Evolutionary conservation across 2,329 filamentous ascomycete genomes (phyloP).

Genomic region (Periconia sp.): DNA sequence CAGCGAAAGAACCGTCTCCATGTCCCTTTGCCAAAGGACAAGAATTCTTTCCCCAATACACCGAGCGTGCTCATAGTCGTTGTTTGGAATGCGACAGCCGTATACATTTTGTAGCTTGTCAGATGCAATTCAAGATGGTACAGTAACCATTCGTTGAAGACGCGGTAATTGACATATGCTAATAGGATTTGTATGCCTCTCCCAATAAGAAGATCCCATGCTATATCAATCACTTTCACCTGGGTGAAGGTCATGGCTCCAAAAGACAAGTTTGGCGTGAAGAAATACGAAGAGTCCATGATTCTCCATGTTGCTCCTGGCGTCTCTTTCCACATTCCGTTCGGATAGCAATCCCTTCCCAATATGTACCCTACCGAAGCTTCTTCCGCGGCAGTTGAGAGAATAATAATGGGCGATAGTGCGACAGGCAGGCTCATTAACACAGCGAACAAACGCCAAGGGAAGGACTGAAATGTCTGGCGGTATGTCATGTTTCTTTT

Average conservation of each 20-base stretch:
- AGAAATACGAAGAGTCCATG: slow-evolving; percentile 39
- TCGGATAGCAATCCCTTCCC: slow-evolving; percentile 33
- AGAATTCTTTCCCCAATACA: slow-evolving; percentile 32
- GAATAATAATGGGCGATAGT: slow-evolving; percentile 25
- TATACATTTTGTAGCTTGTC: slow-evolving; percentile 35
- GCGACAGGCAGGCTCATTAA: slow-evolving; percentile 23
- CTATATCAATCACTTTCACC: slow-evolving; percentile 42
- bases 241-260: slow-evolving; percentile 37
- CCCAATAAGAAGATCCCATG: slow-evolving; percentile 43
- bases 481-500: slow-evolving; percentile 7
- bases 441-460: slow-evolving; percentile 23
- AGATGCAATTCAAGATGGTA: slow-evolving; percentile 38
- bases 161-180: slow-evolving; percentile 37
- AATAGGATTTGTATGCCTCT: slow-evolving; percentile 38
- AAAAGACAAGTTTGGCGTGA: slow-evolving; percentile 35
- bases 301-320: slow-evolving; percentile 34
- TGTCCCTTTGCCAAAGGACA: slow-evolving; percentile 21
- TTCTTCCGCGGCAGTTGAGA: slow-evolving; percentile 29
- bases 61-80: slow-evolving; percentile 33
- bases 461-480: slow-evolving; percentile 18
- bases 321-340: slow-evolving; percentile 32
- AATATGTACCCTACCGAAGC: slow-evolving; percentile 29
- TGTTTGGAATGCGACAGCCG: slow-evolving; percentile 29
- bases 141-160: slow-evolving; percentile 42
- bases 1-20: slow-evolving; percentile 37